Base-by-base conservation (phyloP, 129 eudicot species). In the Sambucus nigra region DNA sequence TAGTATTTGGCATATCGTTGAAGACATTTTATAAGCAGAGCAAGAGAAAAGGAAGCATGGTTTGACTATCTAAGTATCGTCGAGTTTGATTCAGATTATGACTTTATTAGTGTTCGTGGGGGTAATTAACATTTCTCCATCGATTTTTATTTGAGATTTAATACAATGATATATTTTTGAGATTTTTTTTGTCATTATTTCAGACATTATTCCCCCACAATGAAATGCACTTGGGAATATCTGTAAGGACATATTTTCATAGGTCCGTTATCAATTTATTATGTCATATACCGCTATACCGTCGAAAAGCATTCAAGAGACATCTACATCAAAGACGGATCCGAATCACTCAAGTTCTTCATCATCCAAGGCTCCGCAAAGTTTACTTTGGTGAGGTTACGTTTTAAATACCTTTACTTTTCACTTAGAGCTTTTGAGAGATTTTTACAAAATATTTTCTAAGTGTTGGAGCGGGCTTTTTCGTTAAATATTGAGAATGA, bases 51-150 rank as follows among this genome's bases (percentile, higher is more conserved):
- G 44, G 96, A 87, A 71, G 69, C 60, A 47, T 87, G 96, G 96
- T 87, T 73, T 32, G 96, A 87, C 54, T 74, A 89, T 22, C 45
- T 60, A 20, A 87, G 96, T 59, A 26, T 26, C 65, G n/a, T 83
- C 18, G 96, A 78, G 15, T 87, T 91, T 1, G 96, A 87, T 56
- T 66, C 86, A 2, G 96, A 87, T 69, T 94, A 87, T 28, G 96
- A 87, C 35, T 87, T 69, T 60, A 68, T 52, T 17, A 87, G 89
- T 54, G 74, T 87, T 11, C 31, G 52, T 16, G 88, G 77, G 66
- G 89, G 89, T 83, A 63, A 71, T 51, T 27, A 20, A 5, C 10
- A 0, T n/a, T 15, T 28, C 21, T n/a, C n/a, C n/a, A n/a, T n/a
- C n/a, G 16, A 17, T 3, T 7, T 44, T 26, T 11, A 7, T 19